phyloP scores from a whole-genome alignment of 2,329 filamentous ascomycete species.

The Hypoxylon sp. region DNA sequence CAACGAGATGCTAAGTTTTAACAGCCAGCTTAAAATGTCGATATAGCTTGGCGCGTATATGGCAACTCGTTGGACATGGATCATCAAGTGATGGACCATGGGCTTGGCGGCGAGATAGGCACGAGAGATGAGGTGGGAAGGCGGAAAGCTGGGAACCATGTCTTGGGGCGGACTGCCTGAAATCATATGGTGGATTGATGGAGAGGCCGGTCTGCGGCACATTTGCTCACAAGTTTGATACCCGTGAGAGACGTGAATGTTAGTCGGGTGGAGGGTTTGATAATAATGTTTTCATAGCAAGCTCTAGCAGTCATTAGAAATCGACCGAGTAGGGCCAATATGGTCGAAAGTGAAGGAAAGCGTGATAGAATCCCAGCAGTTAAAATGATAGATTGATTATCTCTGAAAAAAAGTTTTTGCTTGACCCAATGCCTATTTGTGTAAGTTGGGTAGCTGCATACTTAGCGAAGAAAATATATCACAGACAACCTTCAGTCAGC shows the following conservation, averaged over 20 bases:
- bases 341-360: neutral
- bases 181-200: slow-evolving; percentile 37
- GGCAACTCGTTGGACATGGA: slow-evolving; percentile 32
- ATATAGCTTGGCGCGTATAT: slow-evolving; percentile 2
- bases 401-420: neutral
- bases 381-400: neutral
- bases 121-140: slow-evolving; percentile 29
- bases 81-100: slow-evolving; percentile 25
- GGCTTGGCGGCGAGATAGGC: slow-evolving; percentile 25
- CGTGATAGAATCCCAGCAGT: neutral
- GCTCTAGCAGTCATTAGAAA: no score
- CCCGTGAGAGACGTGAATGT: slow-evolving; percentile 22
- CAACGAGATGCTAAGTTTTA: slow-evolving; percentile 57
- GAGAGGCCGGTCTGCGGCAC: slow-evolving; percentile 28
- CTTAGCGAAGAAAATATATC: no score
- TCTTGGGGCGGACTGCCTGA: slow-evolving; percentile 38
- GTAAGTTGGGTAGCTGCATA: no score
- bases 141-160: slow-evolving; percentile 32
- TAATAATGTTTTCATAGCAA: neutral
- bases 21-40: slow-evolving; percentile 5
- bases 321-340: neutral
- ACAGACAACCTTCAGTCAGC: no score
- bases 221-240: slow-evolving; percentile 22
- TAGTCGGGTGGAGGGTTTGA: slow-evolving; percentile 6
- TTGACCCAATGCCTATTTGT: neutral